phyloP scores from a whole-genome alignment of 2,329 filamentous ascomycete genomes.

The Teratosphaeria gauchensis region DNA sequence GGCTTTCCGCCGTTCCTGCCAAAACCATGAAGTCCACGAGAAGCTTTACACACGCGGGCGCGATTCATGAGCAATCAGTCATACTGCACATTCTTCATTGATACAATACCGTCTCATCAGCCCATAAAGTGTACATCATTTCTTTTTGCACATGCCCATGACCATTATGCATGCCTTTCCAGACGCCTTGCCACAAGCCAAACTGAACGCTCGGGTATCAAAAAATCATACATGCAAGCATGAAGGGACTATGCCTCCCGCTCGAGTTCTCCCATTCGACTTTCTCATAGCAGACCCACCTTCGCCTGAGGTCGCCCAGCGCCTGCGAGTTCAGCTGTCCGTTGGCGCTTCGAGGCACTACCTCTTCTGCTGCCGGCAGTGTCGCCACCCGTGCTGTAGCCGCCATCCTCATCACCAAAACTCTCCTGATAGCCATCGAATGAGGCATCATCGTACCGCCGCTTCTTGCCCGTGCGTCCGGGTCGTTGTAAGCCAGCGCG shows the following conservation, averaged over 20 bases:
- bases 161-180: neutral
- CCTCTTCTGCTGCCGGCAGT: constrained; percentile 40
- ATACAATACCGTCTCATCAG: neutral
- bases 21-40: neutral
- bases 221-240: neutral
- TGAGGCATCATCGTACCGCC: constrained; percentile 64
- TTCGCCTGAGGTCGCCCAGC: neutral
- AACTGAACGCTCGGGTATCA: neutral
- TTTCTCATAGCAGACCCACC: neutral
- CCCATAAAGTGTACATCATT: neutral
- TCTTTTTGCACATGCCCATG: neutral
- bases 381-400: constrained; percentile 65
- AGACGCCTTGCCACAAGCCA: neutral
- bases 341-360: constrained; percentile 19
- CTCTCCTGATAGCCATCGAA: constrained; percentile 68
- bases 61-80: neutral
- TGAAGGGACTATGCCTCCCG: neutral
- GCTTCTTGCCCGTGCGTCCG: constrained; percentile 60
- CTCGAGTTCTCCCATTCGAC: neutral
- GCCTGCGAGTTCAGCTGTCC: constrained; percentile 5
- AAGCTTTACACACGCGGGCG: neutral
- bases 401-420: constrained; percentile 54
- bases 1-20: neutral
- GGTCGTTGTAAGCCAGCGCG: constrained; percentile 44
- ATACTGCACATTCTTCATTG: neutral